These are phyloP conservation scores for Alternaria triticina DNA, from an alignment of 2,329 filamentous ascomycete species.

Conservation along the genomic window DNA sequence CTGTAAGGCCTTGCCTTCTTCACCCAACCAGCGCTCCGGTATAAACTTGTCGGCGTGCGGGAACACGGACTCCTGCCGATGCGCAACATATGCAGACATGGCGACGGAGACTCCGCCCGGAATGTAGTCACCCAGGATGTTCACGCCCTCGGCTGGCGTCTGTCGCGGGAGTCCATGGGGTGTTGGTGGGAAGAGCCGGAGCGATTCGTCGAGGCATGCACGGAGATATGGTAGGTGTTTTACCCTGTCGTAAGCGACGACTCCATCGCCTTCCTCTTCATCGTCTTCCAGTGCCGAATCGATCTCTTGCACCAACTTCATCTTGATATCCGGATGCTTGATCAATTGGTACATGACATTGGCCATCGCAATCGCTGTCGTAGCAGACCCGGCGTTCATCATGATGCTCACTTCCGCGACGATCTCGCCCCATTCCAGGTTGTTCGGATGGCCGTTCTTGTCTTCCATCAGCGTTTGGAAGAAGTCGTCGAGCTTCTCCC, in stretches of 20 bases:
- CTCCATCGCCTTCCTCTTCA: conserved; percentile 33
- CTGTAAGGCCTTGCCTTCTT: conserved; percentile 38
- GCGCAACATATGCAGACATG: conserved; percentile 59
- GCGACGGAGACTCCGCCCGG: conserved; percentile 34
- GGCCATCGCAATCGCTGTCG: conserved; percentile 60
- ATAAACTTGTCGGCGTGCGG: conserved; percentile 39
- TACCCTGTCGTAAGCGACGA: conserved; percentile 37
- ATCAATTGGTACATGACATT: conserved; percentile 62
- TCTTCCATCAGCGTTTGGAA: conserved; percentile 63
- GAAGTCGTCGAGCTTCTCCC: conserved; percentile 66
- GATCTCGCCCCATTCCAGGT: conserved; percentile 65
- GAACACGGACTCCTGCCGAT: conserved; percentile 34
- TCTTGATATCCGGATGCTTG: conserved; percentile 50
- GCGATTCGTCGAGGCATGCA: conserved; percentile 54
- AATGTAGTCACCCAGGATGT: conserved; percentile 36
- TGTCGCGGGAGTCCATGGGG: conserved; percentile 49
- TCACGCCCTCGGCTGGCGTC: conserved; percentile 36
- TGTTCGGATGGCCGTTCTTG: conserved; percentile 53
- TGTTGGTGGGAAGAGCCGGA: conserved; percentile 56
- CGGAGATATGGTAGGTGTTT: conserved; percentile 44
- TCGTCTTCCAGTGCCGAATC: conserved; percentile 35
- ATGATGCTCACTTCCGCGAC: conserved; percentile 63
- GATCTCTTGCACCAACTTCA: conserved; percentile 34
- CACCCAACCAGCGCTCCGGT: conserved; percentile 48
- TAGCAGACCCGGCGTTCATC: conserved; percentile 58